phyloP scores from a whole-genome alignment of 352 stramenopile species.

The Phytopythium litorale region DNA sequence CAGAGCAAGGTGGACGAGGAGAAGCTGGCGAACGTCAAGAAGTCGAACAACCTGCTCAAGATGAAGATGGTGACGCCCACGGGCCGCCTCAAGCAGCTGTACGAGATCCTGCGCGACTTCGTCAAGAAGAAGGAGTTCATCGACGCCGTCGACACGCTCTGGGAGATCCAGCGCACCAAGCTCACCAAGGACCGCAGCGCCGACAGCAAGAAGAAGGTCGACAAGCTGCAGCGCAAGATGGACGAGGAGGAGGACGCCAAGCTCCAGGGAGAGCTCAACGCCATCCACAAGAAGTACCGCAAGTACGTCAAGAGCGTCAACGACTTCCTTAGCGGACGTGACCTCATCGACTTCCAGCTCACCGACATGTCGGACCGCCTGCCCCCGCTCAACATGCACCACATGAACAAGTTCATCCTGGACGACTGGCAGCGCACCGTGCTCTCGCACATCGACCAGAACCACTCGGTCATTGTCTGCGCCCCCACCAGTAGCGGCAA shows the following conservation, averaged over 20 bases:
- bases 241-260: slow-evolving; percentile 77
- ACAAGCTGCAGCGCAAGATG: slow-evolving; percentile 66
- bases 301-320: slow-evolving; percentile 82
- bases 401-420: slow-evolving; percentile 93
- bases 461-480: slow-evolving; percentile 96
- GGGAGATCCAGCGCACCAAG: slow-evolving; percentile 83
- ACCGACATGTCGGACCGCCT: slow-evolving; percentile 85
- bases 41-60: slow-evolving; percentile 66
- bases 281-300: slow-evolving; percentile 85
- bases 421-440: slow-evolving; percentile 98
- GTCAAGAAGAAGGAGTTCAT: slow-evolving; percentile 85
- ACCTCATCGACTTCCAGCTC: slow-evolving; percentile 85
- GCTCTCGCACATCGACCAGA: slow-evolving; percentile 92
- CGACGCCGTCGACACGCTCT: slow-evolving; percentile 82
- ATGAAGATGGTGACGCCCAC: slow-evolving; percentile 88
- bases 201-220: slow-evolving; percentile 57
- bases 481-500: slow-evolving; percentile 97
- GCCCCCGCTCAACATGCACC: slow-evolving; percentile 85
- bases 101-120: slow-evolving; percentile 81
- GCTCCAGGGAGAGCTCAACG: slow-evolving; percentile 52
- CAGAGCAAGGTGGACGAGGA: slow-evolving; percentile 86
- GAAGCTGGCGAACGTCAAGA: slow-evolving; percentile 86
- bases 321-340: slow-evolving; percentile 60
- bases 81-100: slow-evolving; percentile 76
- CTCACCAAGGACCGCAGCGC: slow-evolving; percentile 40